Base-by-base conservation (phyloP, 2,329 filamentous ascomycete genomes). In the Cordyceps cicadae region DNA sequence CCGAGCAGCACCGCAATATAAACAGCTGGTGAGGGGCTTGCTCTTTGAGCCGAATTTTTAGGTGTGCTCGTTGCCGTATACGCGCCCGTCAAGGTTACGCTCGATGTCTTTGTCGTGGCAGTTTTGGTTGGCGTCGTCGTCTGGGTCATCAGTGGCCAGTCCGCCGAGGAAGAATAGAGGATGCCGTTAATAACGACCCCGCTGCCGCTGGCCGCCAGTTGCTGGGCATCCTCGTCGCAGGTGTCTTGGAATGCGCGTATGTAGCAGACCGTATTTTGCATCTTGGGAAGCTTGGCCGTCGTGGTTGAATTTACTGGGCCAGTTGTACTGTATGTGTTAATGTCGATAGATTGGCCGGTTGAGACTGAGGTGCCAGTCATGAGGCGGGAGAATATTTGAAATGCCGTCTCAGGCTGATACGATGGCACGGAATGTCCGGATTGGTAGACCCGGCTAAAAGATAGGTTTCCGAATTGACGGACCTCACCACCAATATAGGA, bases 381-480 rank as follows among this genome's bases (percentile, higher is more conserved):
- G 51, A 85, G 82, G 34, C 86, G 80, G 32, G 82, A 79, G 66
- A 88, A 87, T 45, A 87, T 73, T 64, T 81, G 79, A 61, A 86
- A 78, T 2, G 81, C 75, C 3, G 83, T 84, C 67, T 82, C 75
- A 14, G 84, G 85, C 71, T 87, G 84, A 67, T 84, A 84, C 58
- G 78, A 81, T 0, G 84, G 79, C 1, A 86, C 80, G 56, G 84
- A 79, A 67, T 89, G 86, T 1, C 87, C 86, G 17, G 85, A 79
- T 66, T 88, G 82, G 69, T 86, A 88, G 53, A 89, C 78, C 8
- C 86, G 79, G 59, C 82, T 83, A 70, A 89, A 89, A 17, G 81
- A 85, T 59, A 89, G 80, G 66, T 92, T 92, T 12, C 87, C 89
- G 67, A 84, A 89, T 71, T 94, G 89, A 4, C 89, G 82, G 0